Percentiles rank a stretch among this genome's conserved stretches.
Conservation (phyloP, 257 asterid genomes). For the Fraxinus pennsylvanica region DNA sequence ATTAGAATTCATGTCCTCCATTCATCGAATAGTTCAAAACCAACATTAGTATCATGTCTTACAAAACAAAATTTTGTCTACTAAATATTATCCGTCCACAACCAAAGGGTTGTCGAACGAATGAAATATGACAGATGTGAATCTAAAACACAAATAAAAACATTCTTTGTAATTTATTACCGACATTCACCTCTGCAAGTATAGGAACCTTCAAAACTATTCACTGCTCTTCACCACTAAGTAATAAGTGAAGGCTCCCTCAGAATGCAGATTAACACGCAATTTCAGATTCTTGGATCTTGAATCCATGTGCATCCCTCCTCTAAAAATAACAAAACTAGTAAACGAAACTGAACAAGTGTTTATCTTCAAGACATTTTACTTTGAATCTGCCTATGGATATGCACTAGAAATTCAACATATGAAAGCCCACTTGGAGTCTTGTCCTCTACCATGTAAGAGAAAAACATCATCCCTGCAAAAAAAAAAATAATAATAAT, state of each 20-base stretch:
- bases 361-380: slow-evolving; percentile 68
- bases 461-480: slow-evolving; percentile 73
- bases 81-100: background rate
- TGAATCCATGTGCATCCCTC: slow-evolving; percentile 23
- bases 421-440: slow-evolving; percentile 70
- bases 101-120: background rate
- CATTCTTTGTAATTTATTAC: background rate
- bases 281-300: slow-evolving; percentile 20
- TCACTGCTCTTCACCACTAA: background rate
- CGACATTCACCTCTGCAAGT: background rate
- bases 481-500: background rate
- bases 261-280: background rate
- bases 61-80: background rate
- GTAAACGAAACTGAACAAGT: slow-evolving; percentile 23
- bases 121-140: background rate
- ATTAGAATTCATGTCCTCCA: background rate
- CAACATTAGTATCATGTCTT: background rate
- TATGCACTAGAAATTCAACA: slow-evolving; percentile 85
- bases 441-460: slow-evolving; percentile 90
- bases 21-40: background rate
- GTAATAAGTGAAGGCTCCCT: background rate
- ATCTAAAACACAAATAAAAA: background rate
- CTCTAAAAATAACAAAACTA: slow-evolving; percentile 25
- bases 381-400: slow-evolving; percentile 90
- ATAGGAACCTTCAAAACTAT: background rate